Percentiles rank a stretch among this genome's conserved stretches.
These are phyloP conservation scores for Fonsecaea multimorphosa DNA, from an alignment of 2,329 filamentous ascomycete genomes.

Conservation along the genomic window DNA sequence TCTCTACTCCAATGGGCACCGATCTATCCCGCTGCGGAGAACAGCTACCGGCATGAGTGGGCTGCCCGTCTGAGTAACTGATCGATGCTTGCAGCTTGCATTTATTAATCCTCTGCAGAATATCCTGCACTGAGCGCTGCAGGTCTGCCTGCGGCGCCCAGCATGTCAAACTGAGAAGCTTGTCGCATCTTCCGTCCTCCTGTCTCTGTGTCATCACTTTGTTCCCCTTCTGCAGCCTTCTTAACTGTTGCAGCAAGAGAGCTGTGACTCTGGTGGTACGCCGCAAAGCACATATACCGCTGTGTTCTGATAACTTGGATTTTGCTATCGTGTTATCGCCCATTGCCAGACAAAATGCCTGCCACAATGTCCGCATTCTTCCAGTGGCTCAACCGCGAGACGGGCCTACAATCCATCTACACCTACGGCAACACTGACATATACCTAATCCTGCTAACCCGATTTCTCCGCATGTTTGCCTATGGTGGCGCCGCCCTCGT, in stretches of 20 bases:
- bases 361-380: slow-evolving; percentile 18
- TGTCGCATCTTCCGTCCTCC: slow-evolving; percentile 6
- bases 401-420: slow-evolving; percentile 24
- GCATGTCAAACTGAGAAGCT: slow-evolving; percentile 4
- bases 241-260: background rate
- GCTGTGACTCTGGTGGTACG: background rate
- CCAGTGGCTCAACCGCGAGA: slow-evolving; percentile 26
- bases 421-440: slow-evolving; percentile 27
- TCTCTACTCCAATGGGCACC: slow-evolving; percentile 8
- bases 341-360: slow-evolving; percentile 1
- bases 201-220: slow-evolving; percentile 3
- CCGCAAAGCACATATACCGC: background rate
- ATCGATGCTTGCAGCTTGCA: slow-evolving; percentile 9
- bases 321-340: background rate
- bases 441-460: slow-evolving; percentile 34
- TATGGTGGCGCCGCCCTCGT: slow-evolving; percentile 67
- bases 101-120: background rate
- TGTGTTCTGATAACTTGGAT: background rate
- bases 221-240: background rate
- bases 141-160: slow-evolving; percentile 5
- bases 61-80: slow-evolving; percentile 16
- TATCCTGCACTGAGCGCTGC: slow-evolving; percentile 1
- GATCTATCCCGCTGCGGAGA: slow-evolving; percentile 14
- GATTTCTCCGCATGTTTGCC: slow-evolving; percentile 64
- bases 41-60: slow-evolving; percentile 3